Evolutionary conservation across 768 basidiomycete species (phyloP).

Genomic region (Tricholoma sp.): DNA sequence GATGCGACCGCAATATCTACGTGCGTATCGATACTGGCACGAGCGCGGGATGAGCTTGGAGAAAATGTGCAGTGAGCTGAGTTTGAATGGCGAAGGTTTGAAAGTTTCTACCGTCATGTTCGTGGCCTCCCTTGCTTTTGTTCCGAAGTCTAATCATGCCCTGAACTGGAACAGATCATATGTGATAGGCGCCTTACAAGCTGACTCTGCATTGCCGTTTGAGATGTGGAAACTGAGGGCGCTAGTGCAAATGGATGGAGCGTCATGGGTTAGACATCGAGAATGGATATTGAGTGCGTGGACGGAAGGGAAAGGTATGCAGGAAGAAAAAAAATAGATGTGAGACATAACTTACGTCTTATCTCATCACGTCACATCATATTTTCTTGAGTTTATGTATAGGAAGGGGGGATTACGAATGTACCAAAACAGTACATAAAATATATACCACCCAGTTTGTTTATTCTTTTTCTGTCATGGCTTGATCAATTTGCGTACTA

Average conservation of each 20-base stretch:
- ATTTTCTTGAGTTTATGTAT: too few species aligned
- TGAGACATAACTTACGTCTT: neutral
- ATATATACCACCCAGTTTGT: too few species aligned
- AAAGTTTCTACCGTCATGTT: slow-evolving; percentile 29
- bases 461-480: too few species aligned
- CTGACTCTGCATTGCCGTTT: slow-evolving; percentile 22
- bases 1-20: slow-evolving; percentile 24
- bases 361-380: too few species aligned
- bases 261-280: slow-evolving; percentile 25
- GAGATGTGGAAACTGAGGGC: slow-evolving; percentile 24
- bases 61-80: slow-evolving; percentile 25
- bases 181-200: slow-evolving; percentile 25
- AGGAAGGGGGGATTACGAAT: too few species aligned
- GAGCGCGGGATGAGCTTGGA: slow-evolving; percentile 22
- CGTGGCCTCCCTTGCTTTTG: slow-evolving; percentile 7
- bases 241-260: slow-evolving; percentile 26
- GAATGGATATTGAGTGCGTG: slow-evolving; percentile 20
- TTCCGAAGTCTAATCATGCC: neutral
- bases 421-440: too few species aligned
- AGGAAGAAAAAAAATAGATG: neutral
- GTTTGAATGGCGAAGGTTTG: slow-evolving; percentile 18
- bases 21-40: slow-evolving; percentile 31
- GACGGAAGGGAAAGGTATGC: slow-evolving; percentile 6
- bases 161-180: slow-evolving; percentile 20
- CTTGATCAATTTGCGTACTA: too few species aligned